Percentiles rank a stretch among this genome's conserved stretches.
Evolutionary conservation across 306 rosid genomes (phyloP).

Genomic region (Pueraria montana): DNA sequence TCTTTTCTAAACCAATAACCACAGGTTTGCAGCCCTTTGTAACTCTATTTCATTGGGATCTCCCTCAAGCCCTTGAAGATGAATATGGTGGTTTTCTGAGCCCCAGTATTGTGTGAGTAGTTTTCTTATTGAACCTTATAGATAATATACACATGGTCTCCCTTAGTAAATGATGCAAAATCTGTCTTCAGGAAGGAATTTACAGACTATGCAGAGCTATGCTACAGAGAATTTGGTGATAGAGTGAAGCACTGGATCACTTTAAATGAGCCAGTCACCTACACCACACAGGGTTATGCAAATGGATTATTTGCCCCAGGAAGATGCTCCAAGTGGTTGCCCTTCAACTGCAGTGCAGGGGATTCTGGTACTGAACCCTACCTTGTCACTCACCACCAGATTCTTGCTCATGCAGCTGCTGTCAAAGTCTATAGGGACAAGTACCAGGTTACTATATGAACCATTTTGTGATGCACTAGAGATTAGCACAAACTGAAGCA

Average conservation of each 20-base stretch:
- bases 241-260: too few relatives aligned
- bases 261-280: constrained; percentile 63
- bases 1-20: background rate
- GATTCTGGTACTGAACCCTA: constrained; percentile 63
- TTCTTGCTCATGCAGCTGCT: too few relatives aligned
- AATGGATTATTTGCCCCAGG: constrained; percentile 58
- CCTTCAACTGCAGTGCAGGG: constrained; percentile 48
- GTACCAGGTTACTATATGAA: constrained; percentile 51
- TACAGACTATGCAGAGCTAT: constrained; percentile 58
- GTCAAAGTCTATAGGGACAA: too few relatives aligned
- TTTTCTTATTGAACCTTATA: background rate
- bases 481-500: background rate
- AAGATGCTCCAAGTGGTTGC: constrained; percentile 57
- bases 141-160: background rate
- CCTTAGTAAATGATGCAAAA: constrained; percentile 3
- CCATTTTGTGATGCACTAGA: background rate
- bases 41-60: too few relatives aligned
- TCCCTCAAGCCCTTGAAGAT: constrained; percentile 70
- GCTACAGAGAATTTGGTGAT: constrained; percentile 69
- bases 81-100: constrained; percentile 68
- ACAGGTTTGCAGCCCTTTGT: constrained; percentile 59
- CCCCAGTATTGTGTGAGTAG: constrained; percentile 56
- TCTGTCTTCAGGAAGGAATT: constrained; percentile 53
- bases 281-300: constrained; percentile 40
- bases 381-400: constrained; percentile 51